Base-by-base conservation (phyloP, 805 yeast species). In the Teunomyces cretensis region DNA sequence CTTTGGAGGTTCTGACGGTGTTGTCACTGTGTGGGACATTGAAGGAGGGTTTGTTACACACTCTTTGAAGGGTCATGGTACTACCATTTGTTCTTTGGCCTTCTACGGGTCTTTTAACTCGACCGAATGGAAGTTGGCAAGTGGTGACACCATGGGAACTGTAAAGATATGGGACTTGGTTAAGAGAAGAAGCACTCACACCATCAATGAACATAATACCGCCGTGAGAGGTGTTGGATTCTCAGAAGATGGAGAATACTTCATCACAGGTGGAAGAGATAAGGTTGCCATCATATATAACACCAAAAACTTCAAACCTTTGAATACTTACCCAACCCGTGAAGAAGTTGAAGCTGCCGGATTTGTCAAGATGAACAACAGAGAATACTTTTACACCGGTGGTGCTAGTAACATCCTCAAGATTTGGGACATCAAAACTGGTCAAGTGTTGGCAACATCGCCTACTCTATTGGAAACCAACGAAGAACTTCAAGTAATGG, bases 1-100 rank as follows among this genome's bases (percentile, higher is more conserved):
- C 14, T 83, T 94, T 58, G 99, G 99, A 32, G 90, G 96, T 39
- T 86, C 97, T 0, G 99, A 94, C 64, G 98, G 99, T 39, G 78
- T 83, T 33, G 86, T 91, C 13, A 83, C 88, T 37, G 95, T 94
- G 1, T 90, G 96, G 85, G 99, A 94, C 64, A 76, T 94, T 30
- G 91, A 83, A 51, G 90, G 90, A 30, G 91, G 94, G 1, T 88
- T 78, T 52, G 80, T 86, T 2, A 94, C 99, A 0, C 99, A 94
- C 65, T 83, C 88, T 11, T 76, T 94, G 46, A 86, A 87, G 62
- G 98, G 99, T 1, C 99, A 94, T 62, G 96, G 96, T 15, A 84
- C 94, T 9, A 86, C 96, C 2, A 76, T 92, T 33, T 84, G 96
- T 38, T 80, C 94, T 3, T 64, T 92, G 44, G 49, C 60, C 1